Conservation (phyloP, 495 filamentous ascomycete genomes). For the Hypoxylon fuscum region DNA sequence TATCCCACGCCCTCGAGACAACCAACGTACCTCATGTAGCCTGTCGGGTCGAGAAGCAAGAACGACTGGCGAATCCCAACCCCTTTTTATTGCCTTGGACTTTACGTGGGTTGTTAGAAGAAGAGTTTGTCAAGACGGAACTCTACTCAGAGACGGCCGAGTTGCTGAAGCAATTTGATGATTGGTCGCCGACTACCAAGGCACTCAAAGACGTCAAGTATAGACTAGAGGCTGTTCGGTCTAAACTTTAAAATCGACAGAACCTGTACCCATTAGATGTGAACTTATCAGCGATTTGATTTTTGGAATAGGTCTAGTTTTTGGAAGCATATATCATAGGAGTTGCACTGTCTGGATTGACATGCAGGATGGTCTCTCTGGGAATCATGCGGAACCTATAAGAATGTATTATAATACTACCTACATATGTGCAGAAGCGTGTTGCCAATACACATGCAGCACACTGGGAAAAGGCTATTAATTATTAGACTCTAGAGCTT, state of each 20-base stretch:
- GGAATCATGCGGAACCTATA: not conserved
- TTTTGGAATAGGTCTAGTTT: constrained; percentile 11
- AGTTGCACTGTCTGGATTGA: constrained; percentile 16
- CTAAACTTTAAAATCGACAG: constrained; percentile 67
- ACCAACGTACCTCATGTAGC: constrained; percentile 65
- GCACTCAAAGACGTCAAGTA: constrained; percentile 96
- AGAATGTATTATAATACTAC: constrained; percentile 25
- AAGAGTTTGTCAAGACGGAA: constrained; percentile 87
- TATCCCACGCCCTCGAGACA: constrained; percentile 87
- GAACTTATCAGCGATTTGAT: constrained; percentile 4
- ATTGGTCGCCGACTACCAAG: constrained; percentile 91
- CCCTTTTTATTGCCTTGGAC: constrained; percentile 95
- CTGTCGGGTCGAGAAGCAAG: constrained; percentile 55
- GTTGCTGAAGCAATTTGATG: constrained; percentile 86
- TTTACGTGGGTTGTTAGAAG: constrained; percentile 90
- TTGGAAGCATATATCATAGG: constrained; percentile 21
- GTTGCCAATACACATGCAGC: not conserved
- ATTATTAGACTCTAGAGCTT: not conserved
- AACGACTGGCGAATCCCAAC: constrained; percentile 64
- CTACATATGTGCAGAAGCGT: no score
- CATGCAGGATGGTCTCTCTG: not conserved
- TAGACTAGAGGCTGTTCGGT: constrained; percentile 88
- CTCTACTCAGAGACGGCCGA: constrained; percentile 78
- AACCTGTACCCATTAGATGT: constrained; percentile 5
- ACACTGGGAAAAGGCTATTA: not conserved